phyloP scores from a whole-genome alignment of 257 asterid species.

The Solanum peruvianum region DNA sequence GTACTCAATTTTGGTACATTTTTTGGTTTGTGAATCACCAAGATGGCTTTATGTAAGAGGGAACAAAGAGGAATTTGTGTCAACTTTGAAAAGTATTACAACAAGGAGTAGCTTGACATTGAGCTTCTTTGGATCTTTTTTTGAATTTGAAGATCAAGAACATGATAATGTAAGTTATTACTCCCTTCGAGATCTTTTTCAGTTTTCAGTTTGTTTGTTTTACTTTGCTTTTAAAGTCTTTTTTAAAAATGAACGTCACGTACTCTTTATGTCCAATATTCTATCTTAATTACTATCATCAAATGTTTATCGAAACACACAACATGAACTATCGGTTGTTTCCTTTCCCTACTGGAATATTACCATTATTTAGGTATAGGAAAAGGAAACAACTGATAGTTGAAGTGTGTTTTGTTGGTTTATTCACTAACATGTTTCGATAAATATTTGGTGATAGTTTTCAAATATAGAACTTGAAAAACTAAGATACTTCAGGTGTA shows the following conservation, averaged over 20 bases:
- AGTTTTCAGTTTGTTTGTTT: background rate
- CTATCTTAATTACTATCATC: background rate
- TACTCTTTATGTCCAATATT: background rate
- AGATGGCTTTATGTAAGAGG: constrained; percentile 69
- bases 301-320: background rate
- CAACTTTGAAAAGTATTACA: constrained; percentile 33
- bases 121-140: constrained; percentile 34
- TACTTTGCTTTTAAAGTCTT: background rate
- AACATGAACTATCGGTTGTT: too few species aligned
- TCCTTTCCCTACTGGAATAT: too few species aligned
- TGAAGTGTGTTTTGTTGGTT: too few species aligned
- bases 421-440: too few species aligned
- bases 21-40: constrained; percentile 48
- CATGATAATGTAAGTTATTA: background rate
- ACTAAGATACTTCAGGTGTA: background rate
- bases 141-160: background rate
- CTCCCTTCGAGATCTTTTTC: background rate
- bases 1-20: constrained; percentile 16
- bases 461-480: too few species aligned
- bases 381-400: too few species aligned
- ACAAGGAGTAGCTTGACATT: constrained; percentile 22
- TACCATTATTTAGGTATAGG: background rate
- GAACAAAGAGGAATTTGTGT: constrained; percentile 30
- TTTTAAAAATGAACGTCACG: background rate
- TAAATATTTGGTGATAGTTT: background rate